A percentile compares a stretch with the other conserved stretches of the same genome.
Evolutionary conservation across 768 basidiomycete genomes (phyloP).

Genomic region (Galerina sulciceps): DNA sequence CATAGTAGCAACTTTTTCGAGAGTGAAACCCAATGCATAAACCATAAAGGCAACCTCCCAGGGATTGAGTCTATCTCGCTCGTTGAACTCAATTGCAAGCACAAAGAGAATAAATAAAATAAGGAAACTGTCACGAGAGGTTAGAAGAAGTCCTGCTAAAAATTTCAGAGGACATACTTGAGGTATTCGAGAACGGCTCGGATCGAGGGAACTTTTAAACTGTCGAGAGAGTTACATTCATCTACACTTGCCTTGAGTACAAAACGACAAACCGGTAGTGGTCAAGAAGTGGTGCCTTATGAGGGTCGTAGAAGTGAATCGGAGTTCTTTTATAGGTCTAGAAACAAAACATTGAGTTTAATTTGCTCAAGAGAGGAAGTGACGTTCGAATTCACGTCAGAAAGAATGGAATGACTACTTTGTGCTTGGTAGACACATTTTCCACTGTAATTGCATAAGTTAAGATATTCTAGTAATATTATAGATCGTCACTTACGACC

Average conservation of each 20-base stretch:
- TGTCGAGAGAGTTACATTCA: slow-evolving; percentile 27
- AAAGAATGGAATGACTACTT: slow-evolving; percentile 86
- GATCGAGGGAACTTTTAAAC: slow-evolving; percentile 91
- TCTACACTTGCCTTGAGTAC: background rate
- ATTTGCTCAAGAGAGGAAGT: background rate
- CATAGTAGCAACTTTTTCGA: slow-evolving; percentile 94
- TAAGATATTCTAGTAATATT: background rate
- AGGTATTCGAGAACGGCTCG: slow-evolving; percentile 88
- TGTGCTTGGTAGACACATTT: slow-evolving; percentile 91
- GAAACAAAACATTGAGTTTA: background rate
- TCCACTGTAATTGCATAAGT: slow-evolving; percentile 52
- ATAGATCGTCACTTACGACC: slow-evolving; percentile 54
- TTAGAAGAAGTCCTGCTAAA: slow-evolving; percentile 1
- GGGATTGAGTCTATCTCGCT: slow-evolving; percentile 61
- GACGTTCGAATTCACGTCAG: slow-evolving; percentile 62
- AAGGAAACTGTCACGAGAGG: slow-evolving; percentile 61
- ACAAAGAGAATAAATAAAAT: slow-evolving; percentile 81
- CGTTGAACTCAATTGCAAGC: slow-evolving; percentile 76
- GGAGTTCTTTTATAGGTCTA: slow-evolving; percentile 94
- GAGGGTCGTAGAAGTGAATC: slow-evolving; percentile 93
- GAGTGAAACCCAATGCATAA: slow-evolving; percentile 79
- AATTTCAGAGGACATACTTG: slow-evolving; percentile 55
- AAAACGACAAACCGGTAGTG: slow-evolving; percentile 77
- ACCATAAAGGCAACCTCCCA: slow-evolving; percentile 80
- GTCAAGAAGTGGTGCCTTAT: slow-evolving; percentile 91